Percentiles rank a stretch among this genome's conserved stretches.
Evolutionary conservation across 106 monocot species (phyloP).

Genomic region (Allium sativum): DNA sequence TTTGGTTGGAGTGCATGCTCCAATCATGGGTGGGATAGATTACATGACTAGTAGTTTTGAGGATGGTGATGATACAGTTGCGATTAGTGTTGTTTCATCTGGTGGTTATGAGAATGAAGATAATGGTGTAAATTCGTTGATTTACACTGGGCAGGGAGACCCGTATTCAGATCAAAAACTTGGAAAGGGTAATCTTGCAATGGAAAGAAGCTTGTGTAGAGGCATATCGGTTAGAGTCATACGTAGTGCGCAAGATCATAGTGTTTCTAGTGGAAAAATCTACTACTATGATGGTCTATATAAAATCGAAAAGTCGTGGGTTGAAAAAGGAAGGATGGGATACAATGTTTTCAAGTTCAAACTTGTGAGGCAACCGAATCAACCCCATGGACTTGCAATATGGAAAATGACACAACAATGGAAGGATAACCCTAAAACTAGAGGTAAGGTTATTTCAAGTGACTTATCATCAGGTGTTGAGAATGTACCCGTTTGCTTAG

Average conservation of each 20-base stretch:
- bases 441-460: slow-evolving; percentile 38
- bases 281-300: slow-evolving; percentile 90
- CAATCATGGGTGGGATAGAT: slow-evolving; percentile 66
- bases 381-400: slow-evolving; percentile 46
- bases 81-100: slow-evolving; percentile 60
- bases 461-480: slow-evolving; percentile 67
- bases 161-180: slow-evolving; percentile 66
- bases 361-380: slow-evolving; percentile 50
- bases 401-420: slow-evolving; percentile 71
- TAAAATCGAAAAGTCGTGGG: slow-evolving; percentile 55
- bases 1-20: slow-evolving; percentile 68
- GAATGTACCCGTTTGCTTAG: slow-evolving; percentile 54
- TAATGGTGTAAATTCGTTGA: slow-evolving; percentile 31
- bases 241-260: slow-evolving; percentile 50
- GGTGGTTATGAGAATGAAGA: slow-evolving; percentile 84
- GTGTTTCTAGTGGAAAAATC: slow-evolving; percentile 28
- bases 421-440: slow-evolving; percentile 48
- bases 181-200: slow-evolving; percentile 77
- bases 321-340: slow-evolving; percentile 51
- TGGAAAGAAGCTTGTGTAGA: slow-evolving; percentile 54
- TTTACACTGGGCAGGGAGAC: slow-evolving; percentile 72
- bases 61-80: slow-evolving; percentile 32
- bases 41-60: slow-evolving; percentile 27
- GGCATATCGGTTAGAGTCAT: slow-evolving; percentile 60
- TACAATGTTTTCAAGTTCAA: slow-evolving; percentile 78